Conservation (phyloP, 176 grass and related monocot genomes). For the barley (Hordeum vulgare) region MorexV3_pseudomolecules_assembly NC_058520.1:40749542-40750041, state of each 20-base stretch:
- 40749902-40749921: slow-evolving; percentile 10
- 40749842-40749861: slow-evolving; percentile 95
- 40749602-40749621: neutral
- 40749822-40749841: slow-evolving; percentile 98
- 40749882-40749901: slow-evolving; percentile 97
- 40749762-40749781: slow-evolving; percentile 95
- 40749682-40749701: neutral
- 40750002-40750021: slow-evolving; percentile 1
- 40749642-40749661: neutral
- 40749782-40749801: slow-evolving; percentile 99
- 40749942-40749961: neutral
- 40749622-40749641: neutral
- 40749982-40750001: neutral
- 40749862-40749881: slow-evolving; percentile 99
- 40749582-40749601: neutral
- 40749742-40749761: slow-evolving; percentile 97
- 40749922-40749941: neutral
- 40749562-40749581: slow-evolving; percentile 95
- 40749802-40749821: slow-evolving; percentile 91
- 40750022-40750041: slow-evolving; percentile 9
- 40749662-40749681: neutral
- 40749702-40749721: neutral
- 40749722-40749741: neutral
- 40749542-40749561: slow-evolving; percentile 98
- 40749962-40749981: neutral